A percentile compares a stretch with the other conserved stretches of the same genome.
Evolutionary conservation across 768 basidiomycete species (phyloP).

Genomic region (Auricularia heimuer): DNA sequence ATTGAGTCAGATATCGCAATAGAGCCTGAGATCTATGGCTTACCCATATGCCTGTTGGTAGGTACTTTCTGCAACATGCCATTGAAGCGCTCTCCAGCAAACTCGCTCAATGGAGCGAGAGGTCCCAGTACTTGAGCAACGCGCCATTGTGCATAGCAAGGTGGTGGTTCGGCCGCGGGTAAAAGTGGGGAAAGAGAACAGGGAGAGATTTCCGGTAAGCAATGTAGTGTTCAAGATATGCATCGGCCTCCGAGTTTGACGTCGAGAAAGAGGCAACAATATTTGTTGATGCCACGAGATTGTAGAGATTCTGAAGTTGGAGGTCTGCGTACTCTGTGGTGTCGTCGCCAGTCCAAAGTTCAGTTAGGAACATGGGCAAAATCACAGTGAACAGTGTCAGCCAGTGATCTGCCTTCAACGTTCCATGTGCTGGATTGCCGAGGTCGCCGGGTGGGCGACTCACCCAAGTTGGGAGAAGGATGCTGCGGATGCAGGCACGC

Average conservation of each 20-base stretch:
- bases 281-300: neutral
- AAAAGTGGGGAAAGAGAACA: neutral
- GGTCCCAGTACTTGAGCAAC: neutral
- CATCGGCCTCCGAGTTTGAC: neutral
- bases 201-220: neutral
- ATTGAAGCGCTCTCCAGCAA: neutral
- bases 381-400: conserved; percentile 19
- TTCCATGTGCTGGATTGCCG: neutral
- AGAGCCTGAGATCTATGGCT: neutral
- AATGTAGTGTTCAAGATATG: neutral
- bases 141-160: neutral
- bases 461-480: neutral
- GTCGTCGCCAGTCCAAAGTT: conserved; percentile 16
- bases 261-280: neutral
- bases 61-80: neutral
- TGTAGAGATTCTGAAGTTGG: neutral
- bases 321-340: neutral
- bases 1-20: neutral
- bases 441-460: neutral
- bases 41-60: neutral
- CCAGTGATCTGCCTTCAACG: neutral
- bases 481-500: conserved; percentile 14
- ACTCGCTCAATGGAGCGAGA: neutral
- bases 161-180: neutral
- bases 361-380: conserved; percentile 22